Evolutionary conservation across 257 asterid species (phyloP), one percentile per base, ranked within the genome.

Genomic region (Sherardia arvensis): DNA sequence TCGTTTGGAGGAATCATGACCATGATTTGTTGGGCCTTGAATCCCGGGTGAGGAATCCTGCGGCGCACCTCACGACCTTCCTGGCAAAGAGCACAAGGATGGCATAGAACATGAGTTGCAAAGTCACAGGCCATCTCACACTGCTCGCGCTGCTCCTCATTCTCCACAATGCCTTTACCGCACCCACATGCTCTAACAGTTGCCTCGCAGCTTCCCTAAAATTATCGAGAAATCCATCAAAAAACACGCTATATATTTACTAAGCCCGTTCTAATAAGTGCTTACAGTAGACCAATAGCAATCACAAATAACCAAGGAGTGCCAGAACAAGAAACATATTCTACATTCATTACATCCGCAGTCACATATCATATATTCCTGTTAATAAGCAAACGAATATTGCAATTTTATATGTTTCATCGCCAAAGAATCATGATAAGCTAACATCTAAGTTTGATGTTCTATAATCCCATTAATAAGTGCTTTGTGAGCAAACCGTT

Each of bases 61-160:
- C 96, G 99, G 18, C 99, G 99, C 67, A 93, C 78, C 71, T 90
- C 96, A 61, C 99, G 97, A 38, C 91, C 97, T 78, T 93, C 99
- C 66, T 87, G 99, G 61, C 99, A 93, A 68, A 93, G 90, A 36
- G 99, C 99, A 43, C 96, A 93, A 7, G 85, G 73, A 45, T 93
- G 99, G 77, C 96, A 87, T 56, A 85, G 81, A 23, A 84, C 79
- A 61, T 90, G 99, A 17, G 96, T 84, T 12, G 84, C 96, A 29
- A 90, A 72, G 75, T 93, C 99, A 5, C 96, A 93, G 18, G 80
- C 80, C 1, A 83, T 78, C 65, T 93, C 97, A 30, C 91, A 93
- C 33, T 81, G 93, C 84, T 93, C 99, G 0, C 82, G 87, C 20
- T 83, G 95, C 67, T 40, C 81, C 65, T 90, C 99, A 53, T 93